Percentiles rank a stretch among this genome's conserved stretches.
Evolutionary conservation across 768 basidiomycete species (phyloP).

Genomic region (Russula lepida): DNA sequence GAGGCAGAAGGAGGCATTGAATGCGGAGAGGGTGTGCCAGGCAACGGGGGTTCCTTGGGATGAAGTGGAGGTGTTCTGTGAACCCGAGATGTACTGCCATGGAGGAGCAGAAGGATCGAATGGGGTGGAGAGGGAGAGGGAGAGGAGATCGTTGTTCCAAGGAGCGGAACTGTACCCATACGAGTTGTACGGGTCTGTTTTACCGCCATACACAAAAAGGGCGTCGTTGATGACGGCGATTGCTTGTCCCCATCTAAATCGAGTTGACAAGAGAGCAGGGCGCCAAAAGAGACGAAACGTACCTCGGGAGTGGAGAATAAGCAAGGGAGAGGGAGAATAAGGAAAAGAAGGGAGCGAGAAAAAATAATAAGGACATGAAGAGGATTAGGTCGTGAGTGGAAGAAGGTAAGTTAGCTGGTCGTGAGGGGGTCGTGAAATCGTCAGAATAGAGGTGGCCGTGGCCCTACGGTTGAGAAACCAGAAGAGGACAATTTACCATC

Average conservation of each 20-base stretch:
- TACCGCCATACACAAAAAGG: slow-evolving; percentile 73
- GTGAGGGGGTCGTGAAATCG: not conserved
- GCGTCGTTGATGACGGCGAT: slow-evolving; percentile 46
- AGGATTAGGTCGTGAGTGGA: not conserved
- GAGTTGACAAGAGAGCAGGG: not conserved
- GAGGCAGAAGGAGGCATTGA: slow-evolving; percentile 45
- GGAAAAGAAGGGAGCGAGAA: not conserved
- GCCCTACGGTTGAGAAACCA: not conserved
- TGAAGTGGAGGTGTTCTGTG: slow-evolving; percentile 33
- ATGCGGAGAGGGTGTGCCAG: slow-evolving; percentile 73
- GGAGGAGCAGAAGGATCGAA: slow-evolving; percentile 60
- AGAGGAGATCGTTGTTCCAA: slow-evolving; percentile 59
- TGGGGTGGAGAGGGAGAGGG: slow-evolving; percentile 50
- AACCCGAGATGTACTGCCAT: slow-evolving; percentile 51
- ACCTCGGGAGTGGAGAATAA: slow-evolving; percentile 6
- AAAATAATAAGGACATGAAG: not conserved
- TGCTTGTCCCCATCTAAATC: slow-evolving; percentile 77
- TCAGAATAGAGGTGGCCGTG: not conserved
- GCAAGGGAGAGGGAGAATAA: not conserved
- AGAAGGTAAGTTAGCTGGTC: not conserved
- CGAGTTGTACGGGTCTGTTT: slow-evolving; percentile 59
- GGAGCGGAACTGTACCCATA: slow-evolving; percentile 72
- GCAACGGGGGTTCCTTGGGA: slow-evolving; percentile 55
- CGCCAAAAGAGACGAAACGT: not conserved
- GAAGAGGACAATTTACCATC: not conserved